Evolutionary conservation across 306 rosid genomes (phyloP), one percentile per base, ranked within the genome.

Genomic region (Dicorynia guianensis): DNA sequence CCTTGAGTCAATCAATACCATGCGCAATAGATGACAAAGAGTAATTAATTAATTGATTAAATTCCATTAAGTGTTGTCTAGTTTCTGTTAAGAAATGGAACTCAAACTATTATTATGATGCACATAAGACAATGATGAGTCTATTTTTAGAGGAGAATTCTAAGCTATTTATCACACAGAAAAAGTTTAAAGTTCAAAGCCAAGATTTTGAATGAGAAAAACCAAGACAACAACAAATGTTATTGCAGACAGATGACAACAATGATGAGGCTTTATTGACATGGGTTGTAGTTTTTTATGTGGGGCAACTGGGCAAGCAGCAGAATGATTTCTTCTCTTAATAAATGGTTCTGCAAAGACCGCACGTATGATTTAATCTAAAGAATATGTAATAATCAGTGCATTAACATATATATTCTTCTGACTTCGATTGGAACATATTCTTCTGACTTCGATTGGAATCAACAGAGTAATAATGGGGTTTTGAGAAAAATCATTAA

Each of bases 391-490:
- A 64, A 69, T 75, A 55, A 77, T 76, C 73, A 56, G 50, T 43
- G 69, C 72, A 79, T 73, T 77, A 54, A 49, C 56, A 71, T 74
- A 50, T 69, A 49, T 47, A 60, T 54, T 47, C 64, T 54, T 42
- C 65, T 55, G 33, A 71, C 82, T 76, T 76, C 67, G 44, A 64
- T 69, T 72, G 76, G 85, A 80, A 75, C n/a, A 49, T 47, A 60
- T 54, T 47, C 64, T 54, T 42, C 65, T 55, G 33, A 71, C 82
- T 76, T 76, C 67, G 44, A 64, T 69, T 72, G 76, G 85, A 80
- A 75, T 77, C 79, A 65, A 74, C 61, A 59, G 67, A 47, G 72
- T 76, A 81, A 83, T 87, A 63, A 81, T 89, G 85, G 74, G 74
- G 71, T 74, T 78, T 66, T 17, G 9, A 66, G 74, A 72, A 63